Conservation (phyloP, 768 basidiomycete genomes). For the Phylloporus sp. region DNA sequence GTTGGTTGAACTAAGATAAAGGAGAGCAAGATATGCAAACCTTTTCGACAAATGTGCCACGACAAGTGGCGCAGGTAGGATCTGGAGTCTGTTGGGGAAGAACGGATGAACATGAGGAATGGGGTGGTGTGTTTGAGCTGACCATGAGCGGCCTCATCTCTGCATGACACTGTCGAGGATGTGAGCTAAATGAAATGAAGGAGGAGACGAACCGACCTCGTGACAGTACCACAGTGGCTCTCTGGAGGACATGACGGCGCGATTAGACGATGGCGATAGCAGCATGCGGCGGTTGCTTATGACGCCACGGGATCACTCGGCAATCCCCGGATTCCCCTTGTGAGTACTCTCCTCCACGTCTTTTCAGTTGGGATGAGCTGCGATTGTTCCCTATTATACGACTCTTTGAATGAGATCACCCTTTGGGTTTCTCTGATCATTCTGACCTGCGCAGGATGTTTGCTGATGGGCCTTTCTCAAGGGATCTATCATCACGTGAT, state of each 20-base stretch:
- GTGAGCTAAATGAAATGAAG: constrained; percentile 7
- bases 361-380: constrained; percentile 38
- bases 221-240: constrained; percentile 81
- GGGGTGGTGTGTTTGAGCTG: constrained; percentile 12
- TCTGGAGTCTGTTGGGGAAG: constrained; percentile 62
- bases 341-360: no score
- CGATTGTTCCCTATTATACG: constrained; percentile 64
- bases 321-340: constrained; percentile 13
- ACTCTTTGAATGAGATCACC: constrained; percentile 41
- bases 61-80: constrained; percentile 80
- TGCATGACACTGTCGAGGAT: constrained; percentile 61
- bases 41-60: constrained; percentile 79
- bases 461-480: no score
- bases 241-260: constrained; percentile 56
- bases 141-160: constrained; percentile 91
- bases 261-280: constrained; percentile 6
- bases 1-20: not conserved
- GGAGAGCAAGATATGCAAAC: constrained; percentile 33
- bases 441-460: no score
- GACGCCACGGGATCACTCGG: constrained; percentile 11
- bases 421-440: constrained; percentile 44
- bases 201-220: constrained; percentile 40
- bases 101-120: constrained; percentile 1
- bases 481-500: constrained; percentile 2
- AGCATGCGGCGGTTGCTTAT: not conserved